phyloP scores from a whole-genome alignment of 768 basidiomycete species.

The Trametopsis cervina region DNA sequence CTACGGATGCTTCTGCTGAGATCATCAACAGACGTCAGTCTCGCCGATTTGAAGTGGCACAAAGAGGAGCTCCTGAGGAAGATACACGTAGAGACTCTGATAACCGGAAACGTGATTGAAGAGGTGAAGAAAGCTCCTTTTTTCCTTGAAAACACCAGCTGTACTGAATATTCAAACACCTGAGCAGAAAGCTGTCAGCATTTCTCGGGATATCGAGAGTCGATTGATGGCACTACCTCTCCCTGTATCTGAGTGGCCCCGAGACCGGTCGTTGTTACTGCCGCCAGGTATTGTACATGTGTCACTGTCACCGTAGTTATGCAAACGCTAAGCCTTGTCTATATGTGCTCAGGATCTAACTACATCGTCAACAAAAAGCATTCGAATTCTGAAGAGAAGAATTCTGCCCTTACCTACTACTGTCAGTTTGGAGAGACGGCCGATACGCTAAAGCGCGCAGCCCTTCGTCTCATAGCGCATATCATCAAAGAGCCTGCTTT shows the following conservation, averaged over 20 bases:
- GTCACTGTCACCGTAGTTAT: too few relatives aligned
- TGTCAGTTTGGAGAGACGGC: conserved; percentile 38
- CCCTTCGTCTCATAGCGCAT: conserved; percentile 34
- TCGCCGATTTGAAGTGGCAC: conserved; percentile 34
- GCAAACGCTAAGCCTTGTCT: too few relatives aligned
- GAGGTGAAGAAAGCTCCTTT: conserved; percentile 23
- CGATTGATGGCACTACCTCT: conserved; percentile 30
- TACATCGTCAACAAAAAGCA: conserved; percentile 31
- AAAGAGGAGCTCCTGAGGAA: conserved; percentile 31
- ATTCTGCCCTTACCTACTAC: conserved; percentile 40
- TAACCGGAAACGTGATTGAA: conserved; percentile 39
- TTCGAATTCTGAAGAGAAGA: conserved; percentile 38
- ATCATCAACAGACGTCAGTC: conserved; percentile 29
- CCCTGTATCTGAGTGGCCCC: conserved; percentile 30
- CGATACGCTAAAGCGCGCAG: conserved; percentile 30
- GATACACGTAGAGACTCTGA: conserved; percentile 35
- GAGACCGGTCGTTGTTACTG: conserved; percentile 34
- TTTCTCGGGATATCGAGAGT: conserved; percentile 32
- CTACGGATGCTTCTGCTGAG: too few relatives aligned
- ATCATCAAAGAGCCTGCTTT: conserved; percentile 41
- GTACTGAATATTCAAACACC: background rate
- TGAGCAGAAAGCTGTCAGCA: conserved; percentile 31
- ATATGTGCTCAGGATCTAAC: conserved; percentile 26
- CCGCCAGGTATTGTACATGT: conserved; percentile 35
- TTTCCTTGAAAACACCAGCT: background rate